Evolutionary conservation across 1,284 basidiomycete species (phyloP), one percentile per base, ranked within the genome.

Genomic region (Rhodotorula sp.): DNA sequence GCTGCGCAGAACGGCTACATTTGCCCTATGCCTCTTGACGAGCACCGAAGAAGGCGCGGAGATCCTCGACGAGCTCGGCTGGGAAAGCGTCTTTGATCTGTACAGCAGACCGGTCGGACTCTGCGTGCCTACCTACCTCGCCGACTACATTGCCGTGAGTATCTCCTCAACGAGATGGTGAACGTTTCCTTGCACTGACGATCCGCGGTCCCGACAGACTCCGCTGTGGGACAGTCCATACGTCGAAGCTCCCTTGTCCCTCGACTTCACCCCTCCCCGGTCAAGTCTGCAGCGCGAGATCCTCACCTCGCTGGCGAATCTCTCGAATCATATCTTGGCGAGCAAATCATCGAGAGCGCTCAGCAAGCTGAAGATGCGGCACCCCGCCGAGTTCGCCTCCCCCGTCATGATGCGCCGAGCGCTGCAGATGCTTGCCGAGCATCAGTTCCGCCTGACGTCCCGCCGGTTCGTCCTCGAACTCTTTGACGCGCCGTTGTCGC

Each of bases 271-370:
- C 69, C 87, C 89, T 12, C 87, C 90, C 5, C 86, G 87, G 3
- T 84, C 86, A 3, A 87, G 89, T 67, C 83, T 87, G 56, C 93
- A 97, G 78, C 85, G 88, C n/a, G 91, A 95, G 76, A 89, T 95
- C 48, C 86, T 95, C 78, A 89, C 89, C 7, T 89, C 92, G 15
- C 91, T 99, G 62, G 90, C 95, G 77, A 97, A 98, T 79, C 84
- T 99, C 54, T 90, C 92, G 60, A 99, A 99, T 78, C 93, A 95
- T 34, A 94, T 99, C 64, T 90, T 99, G 67, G 94, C 95, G 5
- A 95, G 95, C 75, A 87, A 90, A 31, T 93, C 94, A 5, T 97
- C 94, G 45, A 87, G 92, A 68, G 89, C 90, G 38, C 83, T 97
- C 54, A 89, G 91, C 48, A 88, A 87, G 77, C 87, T 95, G 82